Base-by-base conservation (phyloP, 2,329 filamentous ascomycete species). In the Clarireedia sp. region DNA sequence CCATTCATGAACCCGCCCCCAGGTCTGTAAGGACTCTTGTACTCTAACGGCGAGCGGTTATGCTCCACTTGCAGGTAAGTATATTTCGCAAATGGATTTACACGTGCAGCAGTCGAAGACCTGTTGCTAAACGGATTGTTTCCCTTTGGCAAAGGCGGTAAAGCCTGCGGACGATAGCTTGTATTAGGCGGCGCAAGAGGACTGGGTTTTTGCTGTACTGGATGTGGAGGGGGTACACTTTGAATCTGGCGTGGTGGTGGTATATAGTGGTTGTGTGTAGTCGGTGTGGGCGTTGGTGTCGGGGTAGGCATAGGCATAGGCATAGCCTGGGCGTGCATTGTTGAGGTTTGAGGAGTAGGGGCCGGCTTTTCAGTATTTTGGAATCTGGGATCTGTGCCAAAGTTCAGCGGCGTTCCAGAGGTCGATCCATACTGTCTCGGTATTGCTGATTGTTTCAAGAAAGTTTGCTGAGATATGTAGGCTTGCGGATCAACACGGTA, bases 1-100 rank as follows among this genome's bases (percentile, higher is more conserved):
- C 79, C 80, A 58, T 84, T 84, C 36, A 77, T 81, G 61, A 83
- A 83, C 0, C 80, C 81, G 23, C 78, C 77, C 69, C 65, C 66
- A 52, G 74, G 71, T 16, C 77, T 74, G 63, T 85, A 85, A 1
- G 82, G 82, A 4, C 79, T 82, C 49, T 78, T 75, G 57, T 85
- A 84, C 53, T 77, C 77, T 7, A 75, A 73, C 5, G 77, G 71
- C 56, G 72, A 80, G 75, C 78, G 77, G 59, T 83, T 83, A 60
- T 83, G 76, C 58, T 84, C 72, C 24, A 80, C 74, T 60, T 82
- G 79, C 65, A 83, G 80, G 64, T 81, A 85, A 2, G 73, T 69
- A 62, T 70, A 70, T 53, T 69, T 69, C 1, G 62, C 59, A 57
- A 68, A 68, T 12, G 63, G 62, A 53, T 62, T 67, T 40, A 61